Evolutionary conservation across 139 green algal genomes (phyloP).

Genomic region (Chlorella sorokiniana): DNA sequence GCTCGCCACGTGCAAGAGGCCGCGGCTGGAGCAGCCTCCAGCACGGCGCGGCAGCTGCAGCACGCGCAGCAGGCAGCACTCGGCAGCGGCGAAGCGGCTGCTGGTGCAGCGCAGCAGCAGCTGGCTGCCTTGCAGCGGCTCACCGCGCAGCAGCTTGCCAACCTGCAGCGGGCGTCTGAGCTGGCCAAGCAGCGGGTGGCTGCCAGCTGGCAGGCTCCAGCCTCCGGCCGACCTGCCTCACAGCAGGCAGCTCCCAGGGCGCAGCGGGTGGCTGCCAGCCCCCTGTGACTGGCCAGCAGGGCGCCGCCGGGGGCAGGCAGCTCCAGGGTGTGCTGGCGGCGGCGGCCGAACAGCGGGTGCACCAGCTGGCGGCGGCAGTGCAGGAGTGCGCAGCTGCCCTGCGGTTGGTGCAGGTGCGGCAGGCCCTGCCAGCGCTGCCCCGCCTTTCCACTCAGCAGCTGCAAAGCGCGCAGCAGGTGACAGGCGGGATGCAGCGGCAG

Average conservation of each 20-base stretch:
- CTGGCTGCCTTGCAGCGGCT: conserved; percentile 11
- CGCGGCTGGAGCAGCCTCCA: not conserved
- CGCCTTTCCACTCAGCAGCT: no score
- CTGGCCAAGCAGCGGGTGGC: conserved; percentile 16
- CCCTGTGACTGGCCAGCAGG: not conserved
- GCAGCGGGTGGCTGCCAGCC: not conserved
- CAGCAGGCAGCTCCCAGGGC: not conserved
- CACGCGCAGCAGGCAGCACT: not conserved
- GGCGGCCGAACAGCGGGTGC: not conserved
- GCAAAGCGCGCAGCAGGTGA: no score
- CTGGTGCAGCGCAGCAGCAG: not conserved
- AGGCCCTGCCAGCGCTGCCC: not conserved
- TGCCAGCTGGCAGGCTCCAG: not conserved
- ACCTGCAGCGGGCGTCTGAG: conserved; percentile 4
- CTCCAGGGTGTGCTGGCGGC: not conserved
- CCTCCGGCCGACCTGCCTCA: not conserved
- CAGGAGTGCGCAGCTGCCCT: not conserved
- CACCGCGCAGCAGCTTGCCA: conserved; percentile 1
- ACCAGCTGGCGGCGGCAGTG: not conserved
- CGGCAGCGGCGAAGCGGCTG: not conserved
- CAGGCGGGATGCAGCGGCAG: not conserved
- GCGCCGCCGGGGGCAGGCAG: not conserved
- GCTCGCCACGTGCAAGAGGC: not conserved
- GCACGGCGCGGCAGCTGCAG: not conserved
- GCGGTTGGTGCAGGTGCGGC: not conserved